These are phyloP conservation scores for Nothomitra cinnamomea DNA, from an alignment of 2,329 filamentous ascomycete species.

Conservation along the genomic window DNA sequence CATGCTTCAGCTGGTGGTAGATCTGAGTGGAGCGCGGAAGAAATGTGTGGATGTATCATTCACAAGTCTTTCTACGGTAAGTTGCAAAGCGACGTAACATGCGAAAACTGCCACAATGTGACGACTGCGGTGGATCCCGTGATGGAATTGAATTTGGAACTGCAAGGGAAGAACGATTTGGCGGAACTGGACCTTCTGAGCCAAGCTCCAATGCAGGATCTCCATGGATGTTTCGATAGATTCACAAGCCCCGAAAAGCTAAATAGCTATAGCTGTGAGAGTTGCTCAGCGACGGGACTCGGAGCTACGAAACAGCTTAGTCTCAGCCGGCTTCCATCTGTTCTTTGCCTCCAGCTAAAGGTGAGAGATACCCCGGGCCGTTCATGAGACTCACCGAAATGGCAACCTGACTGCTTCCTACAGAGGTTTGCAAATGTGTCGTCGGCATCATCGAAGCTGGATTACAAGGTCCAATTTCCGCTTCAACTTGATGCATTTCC, in stretches of 20 bases:
- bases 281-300: conserved; percentile 53
- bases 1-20: conserved; percentile 57
- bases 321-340: conserved; percentile 72
- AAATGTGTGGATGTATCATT: conserved; percentile 66
- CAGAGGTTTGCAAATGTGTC: conserved; percentile 62
- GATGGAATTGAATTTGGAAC: conserved; percentile 72
- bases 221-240: conserved; percentile 53
- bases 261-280: conserved; percentile 60
- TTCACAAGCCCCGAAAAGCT: conserved; percentile 73
- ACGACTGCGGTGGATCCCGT: conserved; percentile 78
- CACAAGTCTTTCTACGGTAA: conserved; percentile 92
- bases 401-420: not conserved
- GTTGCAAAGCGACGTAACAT: conserved; percentile 77
- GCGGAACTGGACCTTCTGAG: conserved; percentile 19
- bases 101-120: conserved; percentile 67
- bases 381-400: not conserved
- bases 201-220: conserved; percentile 17
- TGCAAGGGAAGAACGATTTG: conserved; percentile 58
- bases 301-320: conserved; percentile 71
- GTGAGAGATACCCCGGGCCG: conserved; percentile 25
- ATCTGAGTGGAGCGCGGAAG: conserved; percentile 4
- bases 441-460: conserved; percentile 66
- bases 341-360: conserved; percentile 85
- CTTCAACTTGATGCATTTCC: conserved; percentile 78
- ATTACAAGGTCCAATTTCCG: conserved; percentile 73